Evolutionary conservation across 169 alveolate species (phyloP).

Genomic region (Plasmodium vinckei): DNA sequence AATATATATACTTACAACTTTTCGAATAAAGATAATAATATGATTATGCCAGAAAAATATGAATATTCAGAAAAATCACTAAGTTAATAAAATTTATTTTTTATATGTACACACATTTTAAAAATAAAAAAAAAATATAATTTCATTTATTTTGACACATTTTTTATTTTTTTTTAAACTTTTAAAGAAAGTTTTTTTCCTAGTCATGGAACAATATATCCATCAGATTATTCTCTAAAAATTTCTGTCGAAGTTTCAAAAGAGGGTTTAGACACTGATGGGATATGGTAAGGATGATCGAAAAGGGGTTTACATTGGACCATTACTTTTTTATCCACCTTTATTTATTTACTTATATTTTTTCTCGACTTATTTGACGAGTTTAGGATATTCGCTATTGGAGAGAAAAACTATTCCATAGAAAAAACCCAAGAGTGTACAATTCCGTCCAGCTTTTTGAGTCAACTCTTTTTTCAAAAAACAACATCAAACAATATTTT

Average conservation of each 20-base stretch:
- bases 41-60: constrained; percentile 20
- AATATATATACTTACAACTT: constrained; percentile 31
- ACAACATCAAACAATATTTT: constrained; percentile 8
- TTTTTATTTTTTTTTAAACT: no score
- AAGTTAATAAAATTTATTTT: constrained; percentile 5
- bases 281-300: not conserved
- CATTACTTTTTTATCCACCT: no score
- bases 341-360: no score
- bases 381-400: constrained; percentile 35
- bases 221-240: constrained; percentile 41
- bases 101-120: no score
- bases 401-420: constrained; percentile 15
- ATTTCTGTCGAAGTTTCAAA: constrained; percentile 40
- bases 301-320: not conserved
- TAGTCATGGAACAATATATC: constrained; percentile 11
- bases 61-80: constrained; percentile 54
- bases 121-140: no score
- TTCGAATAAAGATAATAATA: constrained; percentile 24
- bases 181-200: constrained; percentile 33
- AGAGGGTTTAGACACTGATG: constrained; percentile 29
- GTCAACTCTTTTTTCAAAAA: constrained; percentile 27
- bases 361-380: not conserved
- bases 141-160: no score
- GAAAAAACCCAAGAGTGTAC: constrained; percentile 37
- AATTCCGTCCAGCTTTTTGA: constrained; percentile 5